Conservation (phyloP, 352 stramenopile species). For the Pythium plurisporium region DNA sequence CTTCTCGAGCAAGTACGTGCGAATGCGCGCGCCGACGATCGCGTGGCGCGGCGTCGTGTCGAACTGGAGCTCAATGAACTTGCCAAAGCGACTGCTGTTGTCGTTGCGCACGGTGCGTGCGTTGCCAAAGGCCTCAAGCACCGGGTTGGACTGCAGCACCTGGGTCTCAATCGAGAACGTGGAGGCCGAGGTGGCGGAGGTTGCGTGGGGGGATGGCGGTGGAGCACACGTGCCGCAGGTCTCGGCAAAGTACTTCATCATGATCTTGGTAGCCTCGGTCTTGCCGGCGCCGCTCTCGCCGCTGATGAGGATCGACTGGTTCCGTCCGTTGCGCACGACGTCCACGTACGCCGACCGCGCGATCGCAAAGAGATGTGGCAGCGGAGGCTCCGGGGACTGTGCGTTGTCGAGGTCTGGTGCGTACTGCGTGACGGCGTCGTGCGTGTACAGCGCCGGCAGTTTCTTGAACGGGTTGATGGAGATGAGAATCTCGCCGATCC, state of each 20-base stretch:
- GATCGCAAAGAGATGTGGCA: slow-evolving; percentile 73
- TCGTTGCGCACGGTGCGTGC: slow-evolving; percentile 85
- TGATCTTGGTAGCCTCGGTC: slow-evolving; percentile 89
- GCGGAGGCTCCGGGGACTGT: slow-evolving; percentile 16
- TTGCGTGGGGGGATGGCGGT: too few relatives aligned
- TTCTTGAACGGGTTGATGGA: slow-evolving; percentile 85
- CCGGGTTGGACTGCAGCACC: slow-evolving; percentile 89
- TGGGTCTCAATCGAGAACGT: slow-evolving; percentile 62
- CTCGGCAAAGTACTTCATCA: slow-evolving; percentile 86
- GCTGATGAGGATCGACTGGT: slow-evolving; percentile 84
- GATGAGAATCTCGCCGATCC: slow-evolving; percentile 82
- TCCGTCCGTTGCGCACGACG: slow-evolving; percentile 59
- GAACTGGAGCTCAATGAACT: slow-evolving; percentile 89
- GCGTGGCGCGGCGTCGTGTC: slow-evolving; percentile 20
- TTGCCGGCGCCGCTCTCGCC: slow-evolving; percentile 84
- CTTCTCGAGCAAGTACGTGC: slow-evolving; percentile 94
- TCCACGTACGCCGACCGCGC: slow-evolving; percentile 66
- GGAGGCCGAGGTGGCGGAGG: neutral
- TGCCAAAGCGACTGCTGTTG: slow-evolving; percentile 88
- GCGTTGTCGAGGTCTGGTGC: slow-evolving; percentile 27
- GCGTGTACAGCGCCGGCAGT: slow-evolving; percentile 63
- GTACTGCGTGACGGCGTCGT: slow-evolving; percentile 45
- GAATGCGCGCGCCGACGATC: slow-evolving; percentile 74
- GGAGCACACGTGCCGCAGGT: too few relatives aligned
- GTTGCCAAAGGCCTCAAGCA: slow-evolving; percentile 90